Evolutionary conservation across 2,329 filamentous ascomycete species (phyloP).

Genomic region (Alternaria gaisen): DNA sequence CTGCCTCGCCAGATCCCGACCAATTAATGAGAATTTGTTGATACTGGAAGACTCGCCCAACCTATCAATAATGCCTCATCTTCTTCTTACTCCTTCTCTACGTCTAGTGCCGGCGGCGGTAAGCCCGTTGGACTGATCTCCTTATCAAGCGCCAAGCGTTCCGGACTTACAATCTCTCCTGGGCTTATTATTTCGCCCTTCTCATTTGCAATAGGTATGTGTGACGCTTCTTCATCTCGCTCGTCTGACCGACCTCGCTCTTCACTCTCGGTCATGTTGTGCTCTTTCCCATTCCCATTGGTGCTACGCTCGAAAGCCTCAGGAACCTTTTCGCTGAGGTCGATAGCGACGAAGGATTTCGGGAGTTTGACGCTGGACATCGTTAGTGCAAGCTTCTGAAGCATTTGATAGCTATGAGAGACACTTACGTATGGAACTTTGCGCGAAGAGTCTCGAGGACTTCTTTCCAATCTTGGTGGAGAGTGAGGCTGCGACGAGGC

Average conservation of each 20-base stretch:
- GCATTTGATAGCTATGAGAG: neutral
- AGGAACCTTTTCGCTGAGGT: constrained; percentile 59
- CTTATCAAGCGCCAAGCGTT: constrained; percentile 9
- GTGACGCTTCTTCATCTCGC: constrained; percentile 14
- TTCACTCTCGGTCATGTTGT: constrained; percentile 26
- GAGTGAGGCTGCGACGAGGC: constrained; percentile 86
- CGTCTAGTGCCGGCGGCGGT: constrained; percentile 21
- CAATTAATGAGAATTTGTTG: neutral
- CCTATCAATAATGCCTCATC: neutral
- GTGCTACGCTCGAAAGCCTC: constrained; percentile 51
- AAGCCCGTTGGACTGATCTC: constrained; percentile 15
- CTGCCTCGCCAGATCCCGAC: neutral
- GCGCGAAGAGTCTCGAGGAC: constrained; percentile 95
- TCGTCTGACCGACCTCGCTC: constrained; percentile 33
- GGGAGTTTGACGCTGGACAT: constrained; percentile 57
- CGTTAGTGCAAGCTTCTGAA: constrained; percentile 11
- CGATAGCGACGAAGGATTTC: constrained; percentile 61
- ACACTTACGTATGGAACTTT: constrained; percentile 88
- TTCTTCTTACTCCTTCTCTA: constrained; percentile 6
- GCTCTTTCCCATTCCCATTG: constrained; percentile 29
- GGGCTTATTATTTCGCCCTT: constrained; percentile 10
- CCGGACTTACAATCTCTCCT: neutral
- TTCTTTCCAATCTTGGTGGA: constrained; percentile 93
- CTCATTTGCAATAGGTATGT: constrained; percentile 15
- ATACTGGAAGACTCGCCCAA: neutral